Percentiles rank a stretch among this genome's conserved stretches.
phyloP scores from a whole-genome alignment of 495 filamentous ascomycete species.

The Acidiella bohemica region DNA sequence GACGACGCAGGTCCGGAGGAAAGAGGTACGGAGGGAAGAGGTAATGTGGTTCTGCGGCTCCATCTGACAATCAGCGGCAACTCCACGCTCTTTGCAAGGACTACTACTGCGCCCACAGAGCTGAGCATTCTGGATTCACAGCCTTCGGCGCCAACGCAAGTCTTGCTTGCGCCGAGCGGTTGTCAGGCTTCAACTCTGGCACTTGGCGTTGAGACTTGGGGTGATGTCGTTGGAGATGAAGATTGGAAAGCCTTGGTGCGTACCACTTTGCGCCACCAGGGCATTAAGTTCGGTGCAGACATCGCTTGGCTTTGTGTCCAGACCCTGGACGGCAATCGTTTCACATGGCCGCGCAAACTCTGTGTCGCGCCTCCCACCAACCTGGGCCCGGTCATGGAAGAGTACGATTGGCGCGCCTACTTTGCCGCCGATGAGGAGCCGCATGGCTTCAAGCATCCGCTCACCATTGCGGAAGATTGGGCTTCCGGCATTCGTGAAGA shows the following conservation, averaged over 20 bases:
- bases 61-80: no score
- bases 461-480: constrained; percentile 61
- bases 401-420: constrained; percentile 16
- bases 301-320: constrained; percentile 3
- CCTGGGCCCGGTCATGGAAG: background rate
- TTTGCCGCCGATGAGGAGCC: constrained; percentile 11
- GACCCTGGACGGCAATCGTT: background rate
- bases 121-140: no score
- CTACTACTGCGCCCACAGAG: no score
- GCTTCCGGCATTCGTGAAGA: background rate
- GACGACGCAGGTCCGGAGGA: no score
- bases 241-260: background rate
- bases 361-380: background rate
- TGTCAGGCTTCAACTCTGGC: background rate
- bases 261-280: background rate
- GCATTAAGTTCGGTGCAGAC: background rate
- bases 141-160: no score
- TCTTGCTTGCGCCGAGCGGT: background rate
- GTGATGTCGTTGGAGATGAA: background rate
- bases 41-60: no score
- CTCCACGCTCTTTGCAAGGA: no score
- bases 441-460: constrained; percentile 37
- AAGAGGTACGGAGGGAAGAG: no score
- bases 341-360: constrained; percentile 5
- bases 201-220: background rate